Evolutionary conservation across 441 rosid species (phyloP), one percentile per base, ranked within the genome.

Genomic region (Adansonia grandidieri): DNA sequence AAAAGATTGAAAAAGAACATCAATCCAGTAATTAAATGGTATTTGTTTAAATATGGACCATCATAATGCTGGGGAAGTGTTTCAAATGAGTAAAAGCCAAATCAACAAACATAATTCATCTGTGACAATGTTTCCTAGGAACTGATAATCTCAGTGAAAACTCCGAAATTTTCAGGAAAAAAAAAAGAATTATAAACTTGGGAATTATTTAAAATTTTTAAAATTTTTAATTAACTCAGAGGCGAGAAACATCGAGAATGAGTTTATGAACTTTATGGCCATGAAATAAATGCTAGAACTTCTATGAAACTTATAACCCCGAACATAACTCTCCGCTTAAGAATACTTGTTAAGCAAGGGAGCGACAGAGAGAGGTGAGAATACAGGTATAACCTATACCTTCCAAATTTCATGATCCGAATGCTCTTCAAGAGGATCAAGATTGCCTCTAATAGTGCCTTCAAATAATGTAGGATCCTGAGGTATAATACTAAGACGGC

Each of bases 381-480:
- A 68, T 11, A 37, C 56, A 20, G 48, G 45, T 28, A 20, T 50
- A 14, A 24, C 60, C 1, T 14, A 28, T 70, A 70, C 74, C 74
- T 70, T 60, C 74, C 99, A 97, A 84, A 95, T 82, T 73, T 91
- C 89, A 51, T 87, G 89, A 90, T 97, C 99, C 44, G 95, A 82
- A 80, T 92, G 99, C 84, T 97, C 99, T 79, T 87, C 97, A 81
- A 97, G 97, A 66, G 98, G 99, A 83, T 97, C 99, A 58, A 97
- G 99, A 84, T 97, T 97, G 75, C 84, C 90, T 83, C 99, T 82
- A 69, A 97, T 89, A 65, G 98, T 97, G 74, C 99, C 99, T 87
- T 94, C 99, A 79, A 95, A 95, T 74, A 97, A 85, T 51, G 98
- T 95, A 68, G 99, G 99, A 87, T 97, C 99, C 82, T 97, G 99